These are phyloP conservation scores for Rhododendron griersonianum DNA, from an alignment of 148 eudicot genomes.

Conservation along the genomic window DNA sequence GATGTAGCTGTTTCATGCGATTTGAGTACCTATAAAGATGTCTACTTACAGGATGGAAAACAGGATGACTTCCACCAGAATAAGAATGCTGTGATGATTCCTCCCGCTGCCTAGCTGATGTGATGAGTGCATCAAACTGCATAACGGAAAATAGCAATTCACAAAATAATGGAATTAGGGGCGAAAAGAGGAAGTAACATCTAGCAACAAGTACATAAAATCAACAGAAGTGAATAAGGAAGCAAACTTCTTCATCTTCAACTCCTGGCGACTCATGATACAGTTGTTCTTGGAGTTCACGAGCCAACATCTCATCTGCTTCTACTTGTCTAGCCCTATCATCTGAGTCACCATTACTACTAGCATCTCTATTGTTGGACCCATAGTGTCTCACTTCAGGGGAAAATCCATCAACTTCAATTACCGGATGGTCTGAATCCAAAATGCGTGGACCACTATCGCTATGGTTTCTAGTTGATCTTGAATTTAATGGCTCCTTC, in stretches of 20 bases:
- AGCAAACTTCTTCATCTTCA: constrained; percentile 47
- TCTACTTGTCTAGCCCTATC: constrained; percentile 62
- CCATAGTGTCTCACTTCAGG: constrained; percentile 31
- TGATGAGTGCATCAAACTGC: constrained; percentile 41
- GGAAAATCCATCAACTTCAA: constrained; percentile 41
- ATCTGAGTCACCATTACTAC: constrained; percentile 36
- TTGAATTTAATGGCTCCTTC: constrained; percentile 32
- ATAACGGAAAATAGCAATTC: background rate
- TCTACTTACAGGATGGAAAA: constrained; percentile 28
- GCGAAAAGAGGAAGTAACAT: background rate
- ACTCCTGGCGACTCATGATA: constrained; percentile 59
- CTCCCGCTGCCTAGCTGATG: constrained; percentile 38
- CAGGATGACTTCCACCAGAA: constrained; percentile 29
- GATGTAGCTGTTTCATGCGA: background rate
- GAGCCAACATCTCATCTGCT: constrained; percentile 88
- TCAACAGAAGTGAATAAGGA: background rate
- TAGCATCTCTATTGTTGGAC: constrained; percentile 10
- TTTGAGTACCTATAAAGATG: background rate
- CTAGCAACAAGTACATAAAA: background rate
- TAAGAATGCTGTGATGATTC: constrained; percentile 27
- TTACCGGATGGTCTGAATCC: constrained; percentile 18
- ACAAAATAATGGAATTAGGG: constrained; percentile 1
- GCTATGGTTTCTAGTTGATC: constrained; percentile 27
- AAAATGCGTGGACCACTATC: constrained; percentile 15
- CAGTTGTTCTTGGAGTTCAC: constrained; percentile 86